These are phyloP conservation scores for Ganoderma lingzhi DNA, from an alignment of 1,284 basidiomycete species.

Conservation along the genomic window DNA sequence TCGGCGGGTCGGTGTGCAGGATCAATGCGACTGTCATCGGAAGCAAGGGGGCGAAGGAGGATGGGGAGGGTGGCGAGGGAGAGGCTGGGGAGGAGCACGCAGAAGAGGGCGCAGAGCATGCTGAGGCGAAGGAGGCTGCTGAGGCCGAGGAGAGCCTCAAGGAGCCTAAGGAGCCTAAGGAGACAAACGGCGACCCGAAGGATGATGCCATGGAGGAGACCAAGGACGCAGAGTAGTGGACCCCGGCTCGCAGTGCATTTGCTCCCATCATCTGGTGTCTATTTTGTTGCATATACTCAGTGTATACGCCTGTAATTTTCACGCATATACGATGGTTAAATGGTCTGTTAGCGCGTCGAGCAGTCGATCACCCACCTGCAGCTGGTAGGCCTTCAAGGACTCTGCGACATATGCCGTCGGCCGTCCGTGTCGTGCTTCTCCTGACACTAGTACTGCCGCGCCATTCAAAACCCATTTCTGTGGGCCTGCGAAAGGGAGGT, in stretches of 20 bases:
- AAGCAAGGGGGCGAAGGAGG: constrained; percentile 66
- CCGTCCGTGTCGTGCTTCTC: not conserved
- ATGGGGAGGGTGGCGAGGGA: constrained; percentile 43
- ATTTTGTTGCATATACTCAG: not conserved
- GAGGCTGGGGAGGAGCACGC: constrained; percentile 30
- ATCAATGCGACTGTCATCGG: constrained; percentile 81
- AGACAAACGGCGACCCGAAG: constrained; percentile 16
- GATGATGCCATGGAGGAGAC: constrained; percentile 22
- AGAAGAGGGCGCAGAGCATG: constrained; percentile 15
- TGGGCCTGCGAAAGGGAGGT: not conserved
- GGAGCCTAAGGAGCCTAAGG: not conserved
- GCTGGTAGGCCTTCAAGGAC: not conserved
- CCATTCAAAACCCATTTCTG: not conserved
- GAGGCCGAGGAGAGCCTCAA: constrained; percentile 11
- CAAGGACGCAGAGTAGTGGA: constrained; percentile 22
- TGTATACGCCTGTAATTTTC: not conserved
- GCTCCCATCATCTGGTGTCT: not conserved
- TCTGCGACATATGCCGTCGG: constrained; percentile 1
- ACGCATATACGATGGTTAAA: not conserved
- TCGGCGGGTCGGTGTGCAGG: constrained; percentile 45
- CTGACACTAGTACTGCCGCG: not conserved
- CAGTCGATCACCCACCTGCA: not conserved
- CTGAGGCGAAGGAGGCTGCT: constrained; percentile 20
- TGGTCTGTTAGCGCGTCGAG: not conserved
- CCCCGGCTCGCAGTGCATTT: not conserved